Conservation (phyloP, 345 rosid genomes). For the Eutrema heterophyllum region DNA sequence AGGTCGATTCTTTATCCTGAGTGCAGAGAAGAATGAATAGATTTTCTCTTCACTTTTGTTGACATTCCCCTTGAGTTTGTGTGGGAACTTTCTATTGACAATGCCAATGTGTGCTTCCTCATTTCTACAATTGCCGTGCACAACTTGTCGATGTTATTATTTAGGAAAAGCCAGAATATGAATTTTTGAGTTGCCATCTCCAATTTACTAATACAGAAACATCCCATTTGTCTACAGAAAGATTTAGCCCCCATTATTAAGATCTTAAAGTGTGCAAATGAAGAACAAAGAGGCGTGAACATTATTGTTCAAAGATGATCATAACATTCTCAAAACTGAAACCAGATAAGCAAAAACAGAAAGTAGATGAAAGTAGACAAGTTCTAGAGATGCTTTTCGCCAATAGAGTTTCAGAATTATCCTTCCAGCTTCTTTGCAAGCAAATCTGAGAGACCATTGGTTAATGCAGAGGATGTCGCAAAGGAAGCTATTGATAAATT, state of each 20-base stretch:
- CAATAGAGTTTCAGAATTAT: not conserved
- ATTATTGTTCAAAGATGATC: not conserved
- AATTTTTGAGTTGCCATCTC: too few species aligned
- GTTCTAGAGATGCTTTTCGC: not conserved
- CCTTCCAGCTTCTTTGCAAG: slow-evolving; percentile 7
- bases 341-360: not conserved
- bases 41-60: too few species aligned
- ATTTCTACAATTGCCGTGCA: too few species aligned
- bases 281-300: not conserved
- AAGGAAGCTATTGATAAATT: not conserved
- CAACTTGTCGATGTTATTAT: too few species aligned
- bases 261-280: not conserved
- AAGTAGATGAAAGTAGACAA: not conserved
- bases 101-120: too few species aligned
- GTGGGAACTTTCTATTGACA: too few species aligned
- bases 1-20: too few species aligned
- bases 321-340: not conserved
- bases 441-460: slow-evolving; percentile 7
- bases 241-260: not conserved
- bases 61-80: too few species aligned
- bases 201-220: too few species aligned
- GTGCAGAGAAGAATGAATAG: too few species aligned
- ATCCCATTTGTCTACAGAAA: not conserved
- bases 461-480: not conserved
- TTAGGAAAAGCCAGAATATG: too few species aligned